phyloP scores from a whole-genome alignment of 176 grass and related monocot genomes.

The Puccinellia tenuiflora region DNA sequence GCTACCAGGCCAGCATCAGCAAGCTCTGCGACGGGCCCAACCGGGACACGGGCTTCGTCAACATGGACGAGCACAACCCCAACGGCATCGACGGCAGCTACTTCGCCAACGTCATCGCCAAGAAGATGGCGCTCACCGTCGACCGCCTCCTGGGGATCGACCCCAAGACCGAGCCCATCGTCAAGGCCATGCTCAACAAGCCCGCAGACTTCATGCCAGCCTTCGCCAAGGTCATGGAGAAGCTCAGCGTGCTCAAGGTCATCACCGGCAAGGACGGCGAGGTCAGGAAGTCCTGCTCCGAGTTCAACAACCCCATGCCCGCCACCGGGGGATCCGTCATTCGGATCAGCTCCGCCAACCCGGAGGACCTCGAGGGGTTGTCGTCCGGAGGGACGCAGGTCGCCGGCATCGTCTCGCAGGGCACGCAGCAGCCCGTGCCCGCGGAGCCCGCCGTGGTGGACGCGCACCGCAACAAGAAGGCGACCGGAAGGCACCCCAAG shows the following conservation, averaged over 20 bases:
- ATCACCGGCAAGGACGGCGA: slow-evolving; percentile 54
- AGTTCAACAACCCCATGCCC: slow-evolving; percentile 34
- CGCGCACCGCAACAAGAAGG: not conserved
- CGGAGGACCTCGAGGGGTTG: not conserved
- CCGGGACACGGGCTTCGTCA: not conserved
- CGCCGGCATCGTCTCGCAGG: not conserved
- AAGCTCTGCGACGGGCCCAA: slow-evolving; percentile 20
- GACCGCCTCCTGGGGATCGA: slow-evolving; percentile 44
- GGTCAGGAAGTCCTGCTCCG: slow-evolving; percentile 43
- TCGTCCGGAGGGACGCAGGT: not conserved
- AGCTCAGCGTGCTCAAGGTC: slow-evolving; percentile 35
- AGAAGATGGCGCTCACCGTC: slow-evolving; percentile 49
- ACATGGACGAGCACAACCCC: slow-evolving; percentile 35
- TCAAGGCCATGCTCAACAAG: slow-evolving; percentile 21
- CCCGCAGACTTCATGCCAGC: slow-evolving; percentile 4
- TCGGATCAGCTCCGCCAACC: slow-evolving; percentile 22
- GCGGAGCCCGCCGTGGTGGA: not conserved
- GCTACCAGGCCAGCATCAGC: slow-evolving; percentile 17
- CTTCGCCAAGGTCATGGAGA: slow-evolving; percentile 52
- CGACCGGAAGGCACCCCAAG: not conserved
- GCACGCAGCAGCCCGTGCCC: not conserved
- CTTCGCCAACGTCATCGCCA: slow-evolving; percentile 28
- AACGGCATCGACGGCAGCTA: slow-evolving; percentile 35
- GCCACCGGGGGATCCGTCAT: slow-evolving; percentile 5
- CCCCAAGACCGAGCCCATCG: not conserved